Evolutionary conservation across 1,284 basidiomycete genomes (phyloP).

Genomic region (Blastosporella zonata): DNA sequence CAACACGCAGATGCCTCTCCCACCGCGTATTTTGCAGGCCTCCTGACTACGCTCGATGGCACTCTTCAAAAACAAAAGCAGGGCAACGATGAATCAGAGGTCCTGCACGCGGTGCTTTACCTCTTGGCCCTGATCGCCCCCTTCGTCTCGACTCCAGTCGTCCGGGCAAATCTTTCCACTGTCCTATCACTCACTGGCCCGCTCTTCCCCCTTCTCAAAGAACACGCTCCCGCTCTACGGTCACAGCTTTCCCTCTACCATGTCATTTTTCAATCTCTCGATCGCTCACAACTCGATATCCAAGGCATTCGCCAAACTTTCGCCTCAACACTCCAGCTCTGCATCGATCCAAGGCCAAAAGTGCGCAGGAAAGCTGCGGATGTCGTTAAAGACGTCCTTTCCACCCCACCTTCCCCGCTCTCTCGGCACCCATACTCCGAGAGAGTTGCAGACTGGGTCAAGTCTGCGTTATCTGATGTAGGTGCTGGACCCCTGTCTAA

Average conservation of each 20-base stretch:
- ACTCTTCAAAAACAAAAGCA: conserved; percentile 63
- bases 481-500: conserved; percentile 59
- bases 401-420: conserved; percentile 73
- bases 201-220: conserved; percentile 64
- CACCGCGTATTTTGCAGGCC: conserved; percentile 87
- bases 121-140: conserved; percentile 79
- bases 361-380: conserved; percentile 91
- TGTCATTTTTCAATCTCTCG: conserved; percentile 62
- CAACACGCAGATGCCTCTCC: conserved; percentile 68
- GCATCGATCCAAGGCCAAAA: conserved; percentile 89
- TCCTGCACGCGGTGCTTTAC: conserved; percentile 87
- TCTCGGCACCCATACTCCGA: conserved; percentile 83
- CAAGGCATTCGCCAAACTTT: conserved; percentile 75
- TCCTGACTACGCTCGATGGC: conserved; percentile 78
- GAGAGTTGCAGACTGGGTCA: conserved; percentile 78
- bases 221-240: conserved; percentile 68
- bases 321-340: conserved; percentile 77
- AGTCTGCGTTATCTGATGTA: conserved; percentile 65
- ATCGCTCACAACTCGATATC: conserved; percentile 66
- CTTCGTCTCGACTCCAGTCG: conserved; percentile 73
- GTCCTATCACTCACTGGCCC: conserved; percentile 73
- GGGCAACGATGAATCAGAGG: conserved; percentile 71
- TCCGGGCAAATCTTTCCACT: conserved; percentile 65
- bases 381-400: conserved; percentile 74
- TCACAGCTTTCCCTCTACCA: conserved; percentile 78